Evolutionary conservation across 106 monocot species (phyloP).

Genomic region (Dioscorea alata): DNA sequence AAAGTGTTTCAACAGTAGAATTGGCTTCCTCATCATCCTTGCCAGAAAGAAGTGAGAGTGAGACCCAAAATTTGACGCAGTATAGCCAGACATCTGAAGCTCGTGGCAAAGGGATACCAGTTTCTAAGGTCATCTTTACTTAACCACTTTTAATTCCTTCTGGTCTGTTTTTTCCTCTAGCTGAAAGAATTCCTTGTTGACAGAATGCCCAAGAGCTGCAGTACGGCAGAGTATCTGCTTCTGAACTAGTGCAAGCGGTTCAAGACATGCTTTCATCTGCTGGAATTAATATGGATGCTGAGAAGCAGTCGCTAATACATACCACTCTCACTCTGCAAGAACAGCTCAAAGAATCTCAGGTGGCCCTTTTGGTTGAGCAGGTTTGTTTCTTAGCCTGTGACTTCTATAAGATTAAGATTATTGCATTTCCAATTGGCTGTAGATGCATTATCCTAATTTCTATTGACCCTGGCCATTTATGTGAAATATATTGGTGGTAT

Average conservation of each 20-base stretch:
- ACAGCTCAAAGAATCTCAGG: conserved; percentile 75
- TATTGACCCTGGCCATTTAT: not conserved
- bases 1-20: conserved; percentile 64
- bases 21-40: conserved; percentile 20
- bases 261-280: conserved; percentile 91
- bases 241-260: conserved; percentile 83
- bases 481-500: not conserved
- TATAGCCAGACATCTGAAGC: conserved; percentile 16
- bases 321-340: conserved; percentile 78
- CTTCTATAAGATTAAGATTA: not conserved
- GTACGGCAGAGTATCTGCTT: conserved; percentile 71
- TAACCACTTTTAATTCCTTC: not conserved
- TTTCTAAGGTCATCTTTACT: not conserved
- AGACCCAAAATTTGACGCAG: conserved; percentile 5
- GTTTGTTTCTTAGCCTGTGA: conserved; percentile 28
- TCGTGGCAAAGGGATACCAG: not conserved
- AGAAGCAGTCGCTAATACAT: conserved; percentile 75
- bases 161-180: not conserved
- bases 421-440: too few species aligned
- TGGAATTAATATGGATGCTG: conserved; percentile 70
- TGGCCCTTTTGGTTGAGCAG: conserved; percentile 90
- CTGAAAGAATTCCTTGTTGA: conserved; percentile 1
- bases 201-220: conserved; percentile 40
- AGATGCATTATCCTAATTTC: not conserved
- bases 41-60: conserved; percentile 12